phyloP scores from a whole-genome alignment of 176 grass and related monocot genomes.

The Saccharum officinarum region DNA sequence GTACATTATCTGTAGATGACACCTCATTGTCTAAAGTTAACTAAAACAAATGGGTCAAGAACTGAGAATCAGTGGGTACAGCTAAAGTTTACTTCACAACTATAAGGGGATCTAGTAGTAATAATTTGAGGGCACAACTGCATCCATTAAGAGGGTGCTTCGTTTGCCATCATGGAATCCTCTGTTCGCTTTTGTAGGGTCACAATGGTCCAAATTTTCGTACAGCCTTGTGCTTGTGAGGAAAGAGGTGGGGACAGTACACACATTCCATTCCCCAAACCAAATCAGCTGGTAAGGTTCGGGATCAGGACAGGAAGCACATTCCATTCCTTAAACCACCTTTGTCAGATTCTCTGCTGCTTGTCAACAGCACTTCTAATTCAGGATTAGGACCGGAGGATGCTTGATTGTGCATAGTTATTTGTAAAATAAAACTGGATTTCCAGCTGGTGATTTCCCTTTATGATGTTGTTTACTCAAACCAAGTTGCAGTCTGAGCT shows the following conservation, averaged over 20 bases:
- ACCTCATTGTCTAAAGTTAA: not conserved
- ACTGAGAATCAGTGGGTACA: not conserved
- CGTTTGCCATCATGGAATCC: not conserved
- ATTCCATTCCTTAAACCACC: not conserved
- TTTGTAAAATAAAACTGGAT: not conserved
- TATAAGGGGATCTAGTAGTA: not conserved
- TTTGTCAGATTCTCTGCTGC: not conserved
- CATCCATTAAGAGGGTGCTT: not conserved
- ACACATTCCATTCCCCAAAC: not conserved
- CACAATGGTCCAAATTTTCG: not conserved
- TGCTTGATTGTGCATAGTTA: not conserved
- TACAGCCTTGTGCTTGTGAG: not conserved
- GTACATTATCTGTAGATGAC: not conserved
- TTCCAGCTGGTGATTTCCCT: not conserved
- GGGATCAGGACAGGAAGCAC: not conserved
- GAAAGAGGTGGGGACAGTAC: not conserved
- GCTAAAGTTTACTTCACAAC: not conserved
- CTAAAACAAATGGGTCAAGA: not conserved
- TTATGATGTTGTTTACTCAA: constrained; percentile 8
- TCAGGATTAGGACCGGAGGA: not conserved
- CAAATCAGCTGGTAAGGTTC: not conserved
- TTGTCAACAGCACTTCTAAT: not conserved
- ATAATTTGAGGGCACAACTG: not conserved
- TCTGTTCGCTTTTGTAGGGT: not conserved
- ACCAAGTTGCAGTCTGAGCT: not conserved